phyloP scores from a whole-genome alignment of 148 eudicot genomes.

The Heliamphora exappendiculata region DNA sequence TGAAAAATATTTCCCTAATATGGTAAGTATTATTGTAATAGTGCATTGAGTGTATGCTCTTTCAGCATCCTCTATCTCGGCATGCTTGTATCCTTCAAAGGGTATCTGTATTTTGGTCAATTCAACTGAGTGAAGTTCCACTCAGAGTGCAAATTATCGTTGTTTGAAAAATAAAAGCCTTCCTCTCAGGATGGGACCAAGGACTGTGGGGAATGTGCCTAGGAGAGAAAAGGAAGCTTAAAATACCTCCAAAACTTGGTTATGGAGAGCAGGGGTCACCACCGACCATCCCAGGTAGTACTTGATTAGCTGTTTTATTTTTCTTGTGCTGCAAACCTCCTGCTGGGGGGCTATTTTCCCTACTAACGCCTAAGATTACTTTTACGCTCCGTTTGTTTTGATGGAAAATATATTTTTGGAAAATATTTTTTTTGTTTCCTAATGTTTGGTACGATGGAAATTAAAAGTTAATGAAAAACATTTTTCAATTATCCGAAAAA shows the following conservation, averaged over 20 bases:
- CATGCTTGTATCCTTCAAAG: not conserved
- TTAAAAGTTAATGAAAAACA: too few species aligned
- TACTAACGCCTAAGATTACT: not conserved
- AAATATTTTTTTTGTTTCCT: too few species aligned
- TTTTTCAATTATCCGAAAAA: too few species aligned
- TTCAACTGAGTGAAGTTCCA: not conserved
- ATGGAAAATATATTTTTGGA: too few species aligned
- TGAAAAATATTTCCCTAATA: not conserved
- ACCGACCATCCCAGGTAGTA: slow-evolving; percentile 82
- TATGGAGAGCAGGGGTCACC: slow-evolving; percentile 78
- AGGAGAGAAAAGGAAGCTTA: slow-evolving; percentile 88
- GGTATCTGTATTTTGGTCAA: not conserved
- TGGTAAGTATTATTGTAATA: not conserved
- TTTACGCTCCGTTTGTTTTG: not conserved
- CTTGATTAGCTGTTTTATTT: not conserved
- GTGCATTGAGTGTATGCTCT: not conserved
- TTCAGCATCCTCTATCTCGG: not conserved
- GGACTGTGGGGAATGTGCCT: slow-evolving; percentile 84
- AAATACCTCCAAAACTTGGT: slow-evolving; percentile 51
- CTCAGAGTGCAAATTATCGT: not conserved
- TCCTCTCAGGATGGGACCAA: slow-evolving; percentile 83
- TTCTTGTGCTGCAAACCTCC: not conserved
- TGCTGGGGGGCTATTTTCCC: not conserved
- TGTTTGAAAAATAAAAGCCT: not conserved
- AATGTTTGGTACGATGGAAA: too few species aligned